Conservation (phyloP, 225 moss, liverwort and hornwort genomes). For the Physcomitrium patens region DNA sequence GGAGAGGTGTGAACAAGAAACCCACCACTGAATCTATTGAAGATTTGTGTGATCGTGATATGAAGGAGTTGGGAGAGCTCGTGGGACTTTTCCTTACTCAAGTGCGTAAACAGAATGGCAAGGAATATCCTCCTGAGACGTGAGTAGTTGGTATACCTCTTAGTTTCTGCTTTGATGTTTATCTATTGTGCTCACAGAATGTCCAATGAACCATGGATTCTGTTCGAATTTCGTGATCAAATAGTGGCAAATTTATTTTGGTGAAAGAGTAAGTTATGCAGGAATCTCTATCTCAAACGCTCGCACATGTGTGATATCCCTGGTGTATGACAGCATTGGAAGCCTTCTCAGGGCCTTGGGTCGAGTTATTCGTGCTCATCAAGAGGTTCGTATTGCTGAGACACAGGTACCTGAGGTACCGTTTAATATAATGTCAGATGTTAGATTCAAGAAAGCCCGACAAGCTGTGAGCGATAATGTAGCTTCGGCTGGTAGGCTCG, state of each 20-base stretch:
- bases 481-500: slow-evolving; percentile 67
- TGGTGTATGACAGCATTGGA: slow-evolving; percentile 56
- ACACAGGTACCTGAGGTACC: slow-evolving; percentile 69
- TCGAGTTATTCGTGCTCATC: slow-evolving; percentile 70
- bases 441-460: slow-evolving; percentile 62
- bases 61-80: slow-evolving; percentile 62
- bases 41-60: slow-evolving; percentile 60
- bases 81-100: slow-evolving; percentile 64
- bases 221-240: not conserved
- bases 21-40: slow-evolving; percentile 51
- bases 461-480: slow-evolving; percentile 65
- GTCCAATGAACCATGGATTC: slow-evolving; percentile 14
- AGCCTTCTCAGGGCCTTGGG: slow-evolving; percentile 74
- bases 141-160: slow-evolving; percentile 39
- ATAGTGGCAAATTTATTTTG: slow-evolving; percentile 20
- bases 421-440: slow-evolving; percentile 72
- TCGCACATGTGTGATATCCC: slow-evolving; percentile 29
- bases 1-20: slow-evolving; percentile 57
- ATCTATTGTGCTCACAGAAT: slow-evolving; percentile 28
- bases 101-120: slow-evolving; percentile 77
- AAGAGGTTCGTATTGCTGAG: slow-evolving; percentile 63
- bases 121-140: slow-evolving; percentile 74
- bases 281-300: not conserved
- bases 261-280: slow-evolving; percentile 4
- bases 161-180: slow-evolving; percentile 26